phyloP scores from a whole-genome alignment of 192 early-diverging fungal species.

The Coemansia erecta region DNA sequence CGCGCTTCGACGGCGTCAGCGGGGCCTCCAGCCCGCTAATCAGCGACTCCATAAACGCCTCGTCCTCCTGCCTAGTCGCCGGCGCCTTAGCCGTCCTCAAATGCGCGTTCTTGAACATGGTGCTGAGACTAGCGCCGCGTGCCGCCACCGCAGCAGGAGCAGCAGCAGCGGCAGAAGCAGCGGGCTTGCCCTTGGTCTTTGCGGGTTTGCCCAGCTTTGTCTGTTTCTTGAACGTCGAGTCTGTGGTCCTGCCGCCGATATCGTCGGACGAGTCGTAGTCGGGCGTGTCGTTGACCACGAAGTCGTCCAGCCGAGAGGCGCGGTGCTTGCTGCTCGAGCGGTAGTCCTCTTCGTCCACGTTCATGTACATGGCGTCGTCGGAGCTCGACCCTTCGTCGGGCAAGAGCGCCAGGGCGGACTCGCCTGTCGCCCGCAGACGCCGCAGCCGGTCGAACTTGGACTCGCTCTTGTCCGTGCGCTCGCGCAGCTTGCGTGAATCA shows the following conservation, averaged over 20 bases:
- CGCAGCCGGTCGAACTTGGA: slow-evolving; percentile 42
- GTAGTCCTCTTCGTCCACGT: slow-evolving; percentile 49
- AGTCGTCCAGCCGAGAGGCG: slow-evolving; percentile 28
- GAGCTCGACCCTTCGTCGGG: slow-evolving; percentile 9
- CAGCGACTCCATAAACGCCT: slow-evolving; percentile 46
- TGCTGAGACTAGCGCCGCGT: slow-evolving; percentile 8
- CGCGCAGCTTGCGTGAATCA: slow-evolving; percentile 24
- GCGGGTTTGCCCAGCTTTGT: not conserved
- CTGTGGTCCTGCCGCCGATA: slow-evolving; percentile 15
- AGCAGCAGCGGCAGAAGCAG: no score
- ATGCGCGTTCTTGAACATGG: slow-evolving; percentile 48
- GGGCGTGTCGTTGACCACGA: slow-evolving; percentile 49
- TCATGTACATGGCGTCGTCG: slow-evolving; percentile 33
- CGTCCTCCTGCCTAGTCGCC: slow-evolving; percentile 26
- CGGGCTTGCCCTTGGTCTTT: not conserved
- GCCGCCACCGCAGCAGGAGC: no score
- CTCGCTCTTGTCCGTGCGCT: slow-evolving; percentile 18
- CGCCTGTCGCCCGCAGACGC: slow-evolving; percentile 41
- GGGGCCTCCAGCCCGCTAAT: slow-evolving; percentile 42
- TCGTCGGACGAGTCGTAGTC: slow-evolving; percentile 44
- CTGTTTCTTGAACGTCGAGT: slow-evolving; percentile 1
- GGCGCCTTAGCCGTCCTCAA: slow-evolving; percentile 11
- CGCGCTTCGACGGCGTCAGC: slow-evolving; percentile 24
- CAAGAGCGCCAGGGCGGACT: slow-evolving; percentile 20
- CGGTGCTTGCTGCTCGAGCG: slow-evolving; percentile 15